These are phyloP conservation scores for Forsythia viridissima DNA, from an alignment of 257 asterid genomes.

Conservation along the genomic window DNA sequence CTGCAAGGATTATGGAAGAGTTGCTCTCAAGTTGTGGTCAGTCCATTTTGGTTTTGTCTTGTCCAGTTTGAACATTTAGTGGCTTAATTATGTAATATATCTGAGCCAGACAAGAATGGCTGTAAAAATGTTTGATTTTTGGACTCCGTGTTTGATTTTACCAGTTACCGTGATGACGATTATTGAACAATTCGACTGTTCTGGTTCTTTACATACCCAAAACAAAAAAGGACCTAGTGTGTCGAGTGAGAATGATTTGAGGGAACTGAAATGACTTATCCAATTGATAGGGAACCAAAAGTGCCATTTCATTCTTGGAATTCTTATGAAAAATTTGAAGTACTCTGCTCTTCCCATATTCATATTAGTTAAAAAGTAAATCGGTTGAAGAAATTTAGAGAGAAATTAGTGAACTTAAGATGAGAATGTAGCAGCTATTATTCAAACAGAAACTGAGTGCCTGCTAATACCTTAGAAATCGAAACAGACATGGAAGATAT, in stretches of 20 bases:
- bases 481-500: too few relatives aligned
- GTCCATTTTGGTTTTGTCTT: too few relatives aligned
- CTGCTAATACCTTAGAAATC: background rate
- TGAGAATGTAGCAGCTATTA: too few relatives aligned
- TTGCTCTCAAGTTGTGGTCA: too few relatives aligned
- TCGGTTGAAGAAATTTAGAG: background rate
- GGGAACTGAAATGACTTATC: background rate
- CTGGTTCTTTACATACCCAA: too few relatives aligned
- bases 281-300: background rate
- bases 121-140: background rate
- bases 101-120: background rate
- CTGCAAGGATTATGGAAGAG: background rate
- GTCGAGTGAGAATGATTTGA: background rate
- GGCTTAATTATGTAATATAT: background rate
- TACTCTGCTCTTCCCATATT: too few relatives aligned
- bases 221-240: too few relatives aligned
- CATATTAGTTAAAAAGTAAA: too few relatives aligned
- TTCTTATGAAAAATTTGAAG: background rate
- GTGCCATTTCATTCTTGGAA: background rate
- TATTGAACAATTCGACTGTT: background rate
- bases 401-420: background rate
- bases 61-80: too few relatives aligned
- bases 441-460: background rate
- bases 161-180: background rate
- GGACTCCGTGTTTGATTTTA: background rate